Base-by-base conservation (phyloP, 257 asterid species). In the Petunia secreta region DNA sequence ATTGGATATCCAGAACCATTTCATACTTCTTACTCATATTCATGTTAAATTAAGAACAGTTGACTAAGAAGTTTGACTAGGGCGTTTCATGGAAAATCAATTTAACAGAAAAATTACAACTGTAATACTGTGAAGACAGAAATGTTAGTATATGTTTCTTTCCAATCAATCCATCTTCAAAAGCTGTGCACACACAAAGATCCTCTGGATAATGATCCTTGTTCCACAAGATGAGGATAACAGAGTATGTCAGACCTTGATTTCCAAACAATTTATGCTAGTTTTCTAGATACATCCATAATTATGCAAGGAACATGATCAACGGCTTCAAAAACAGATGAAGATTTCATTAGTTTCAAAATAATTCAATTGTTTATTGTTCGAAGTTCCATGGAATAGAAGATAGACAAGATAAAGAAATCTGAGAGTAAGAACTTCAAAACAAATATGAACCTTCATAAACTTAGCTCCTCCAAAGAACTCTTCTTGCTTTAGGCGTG, bases 401-500 rank as follows among this genome's bases (percentile, higher is more conserved):
- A 48, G 25, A 71, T 48, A 46, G 10, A 48, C 77, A 48, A 46
- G 25, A 48, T 60, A 71, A 34, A 2, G 6, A 71, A 71, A 71
- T 48, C 58, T 48, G 34, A 48, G 60, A 48, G 77, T 48, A 48
- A 71, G 44, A 48, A 48, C 60, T 9, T 75, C 14, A 11, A 80
- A 15, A 40, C 75, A 41, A 71, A 10, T 48, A 9, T 14, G 10
- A 63, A 91, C 99, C 99, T 92, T 95, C 96, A 93, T 86, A 84
- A 95, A 93, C 87, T 93, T 95, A 50, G 97, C 77, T 77, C 92
- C 93, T 2, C 97, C 97, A 83, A 81, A 89, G 81, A 68, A 89
- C 82, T 93, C 98, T 87, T 95, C 99, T 88, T 95, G 99, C 81
- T 91, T 91, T 67, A 93, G 93, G 67, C 87, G 89, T n/a, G 99